These are phyloP conservation scores for Microbotryum saponariae DNA, from an alignment of 1,284 basidiomycete genomes.

Conservation along the genomic window DNA sequence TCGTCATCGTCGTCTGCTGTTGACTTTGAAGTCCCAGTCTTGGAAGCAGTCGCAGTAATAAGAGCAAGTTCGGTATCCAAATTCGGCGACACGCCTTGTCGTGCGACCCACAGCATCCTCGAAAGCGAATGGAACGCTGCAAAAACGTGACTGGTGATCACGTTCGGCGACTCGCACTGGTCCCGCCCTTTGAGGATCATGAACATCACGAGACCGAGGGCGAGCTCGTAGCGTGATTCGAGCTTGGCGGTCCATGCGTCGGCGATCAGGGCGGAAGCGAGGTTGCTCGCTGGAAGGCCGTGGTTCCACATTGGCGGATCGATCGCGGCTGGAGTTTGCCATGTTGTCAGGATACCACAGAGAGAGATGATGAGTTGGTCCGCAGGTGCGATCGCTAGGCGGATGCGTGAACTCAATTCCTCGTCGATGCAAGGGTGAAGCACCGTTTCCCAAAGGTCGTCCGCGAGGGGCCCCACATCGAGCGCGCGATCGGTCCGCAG, in stretches of 20 bases:
- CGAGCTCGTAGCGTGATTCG: slow-evolving; percentile 38
- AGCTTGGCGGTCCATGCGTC: slow-evolving; percentile 36
- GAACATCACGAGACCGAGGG: slow-evolving; percentile 40
- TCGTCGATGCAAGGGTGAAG: slow-evolving; percentile 36
- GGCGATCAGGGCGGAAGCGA: slow-evolving; percentile 39
- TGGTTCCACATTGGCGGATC: not conserved
- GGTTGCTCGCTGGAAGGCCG: slow-evolving; percentile 29
- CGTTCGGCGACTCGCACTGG: slow-evolving; percentile 24
- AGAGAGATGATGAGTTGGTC: too few relatives aligned
- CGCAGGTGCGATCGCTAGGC: not conserved
- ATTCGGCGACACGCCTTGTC: slow-evolving; percentile 35
- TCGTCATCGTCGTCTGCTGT: slow-evolving; percentile 31
- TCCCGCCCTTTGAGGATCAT: slow-evolving; percentile 37
- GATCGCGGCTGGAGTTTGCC: not conserved
- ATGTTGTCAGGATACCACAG: too few relatives aligned
- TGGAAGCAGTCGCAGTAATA: too few relatives aligned
- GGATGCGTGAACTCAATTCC: slow-evolving; percentile 18
- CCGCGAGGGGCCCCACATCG: slow-evolving; percentile 27
- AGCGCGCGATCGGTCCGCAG: slow-evolving; percentile 12
- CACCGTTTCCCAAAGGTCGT: slow-evolving; percentile 34
- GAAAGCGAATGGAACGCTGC: slow-evolving; percentile 40
- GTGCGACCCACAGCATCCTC: slow-evolving; percentile 39
- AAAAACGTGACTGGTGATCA: slow-evolving; percentile 31
- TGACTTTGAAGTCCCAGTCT: too few relatives aligned
- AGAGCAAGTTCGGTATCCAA: slow-evolving; percentile 5